Conservation (phyloP, 2,329 filamentous ascomycete species). For the Lachnellula subtilissima region DNA sequence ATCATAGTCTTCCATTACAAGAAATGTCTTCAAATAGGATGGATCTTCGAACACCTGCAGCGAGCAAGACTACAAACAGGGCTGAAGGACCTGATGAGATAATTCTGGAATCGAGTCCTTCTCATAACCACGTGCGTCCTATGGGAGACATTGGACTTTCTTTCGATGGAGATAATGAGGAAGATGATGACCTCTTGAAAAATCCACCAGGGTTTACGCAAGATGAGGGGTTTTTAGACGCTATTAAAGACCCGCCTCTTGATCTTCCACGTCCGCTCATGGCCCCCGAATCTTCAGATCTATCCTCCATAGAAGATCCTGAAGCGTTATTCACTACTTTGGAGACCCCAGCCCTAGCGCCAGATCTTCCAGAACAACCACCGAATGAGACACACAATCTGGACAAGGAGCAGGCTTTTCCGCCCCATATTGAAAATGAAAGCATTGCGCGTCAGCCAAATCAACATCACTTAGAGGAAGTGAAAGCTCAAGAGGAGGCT, state of each 20-base stretch:
- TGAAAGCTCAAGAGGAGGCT: no score
- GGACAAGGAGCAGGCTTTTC: no score
- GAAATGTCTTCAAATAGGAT: conserved; percentile 12
- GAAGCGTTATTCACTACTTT: no score
- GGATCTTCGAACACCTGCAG: conserved; percentile 2
- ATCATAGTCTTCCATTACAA: conserved; percentile 14
- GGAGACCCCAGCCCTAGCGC: no score
- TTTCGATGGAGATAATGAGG: conserved; percentile 10
- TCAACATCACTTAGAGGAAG: no score
- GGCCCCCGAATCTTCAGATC: background rate
- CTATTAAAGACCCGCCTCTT: background rate
- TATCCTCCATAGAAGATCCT: no score
- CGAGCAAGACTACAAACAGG: conserved; percentile 2
- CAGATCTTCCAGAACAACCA: no score
- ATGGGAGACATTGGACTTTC: conserved; percentile 28
- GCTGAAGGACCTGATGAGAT: conserved; percentile 13
- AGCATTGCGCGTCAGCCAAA: no score
- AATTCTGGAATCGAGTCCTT: conserved; percentile 31
- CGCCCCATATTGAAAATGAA: no score
- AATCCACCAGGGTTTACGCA: conserved; percentile 26
- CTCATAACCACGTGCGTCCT: conserved; percentile 14
- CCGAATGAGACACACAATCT: no score
- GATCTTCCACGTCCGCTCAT: background rate
- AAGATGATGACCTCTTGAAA: conserved; percentile 13
- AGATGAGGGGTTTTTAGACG: conserved; percentile 21